Evolutionary conservation across 495 filamentous ascomycete species (phyloP), one percentile per base, ranked within the genome.

Genomic region (Lasiosphaeria miniovina): DNA sequence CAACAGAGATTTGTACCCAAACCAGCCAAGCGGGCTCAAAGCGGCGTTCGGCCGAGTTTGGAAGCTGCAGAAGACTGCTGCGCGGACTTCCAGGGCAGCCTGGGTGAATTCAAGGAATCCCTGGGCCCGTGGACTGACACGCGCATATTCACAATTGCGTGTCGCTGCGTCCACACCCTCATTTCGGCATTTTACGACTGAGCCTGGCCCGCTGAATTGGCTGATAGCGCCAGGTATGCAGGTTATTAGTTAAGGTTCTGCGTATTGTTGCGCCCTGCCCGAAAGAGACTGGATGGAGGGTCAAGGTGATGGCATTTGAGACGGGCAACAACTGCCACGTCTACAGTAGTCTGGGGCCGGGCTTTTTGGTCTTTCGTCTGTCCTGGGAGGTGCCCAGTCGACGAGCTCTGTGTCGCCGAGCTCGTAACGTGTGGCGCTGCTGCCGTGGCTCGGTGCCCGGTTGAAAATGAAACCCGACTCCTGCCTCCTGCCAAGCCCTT

Each of bases 401-500:
- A 24, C 24, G 24, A 24, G 24, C 24, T 24, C 24, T 24, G 24
- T 24, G 24, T 24, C 24, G 24, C 24, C 24, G 24, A 24, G 24
- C 24, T 24, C 24, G 24, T 24, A 24, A 24, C 24, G 43, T 46
- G 43, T 46, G 43, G 43, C 11, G 43, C 15, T n/a, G 43, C 15
- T n/a, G 43, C 7, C 43, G 43, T 14, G 12, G 43, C 12, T n/a
- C 43, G 43, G 15, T 11, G 15, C 24, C 24, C 43, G 15, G 43
- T 46, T 46, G 43, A 4, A 46, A 9, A 46, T 33, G 17, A 56
- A 57, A 46, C 43, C 51, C 7, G 17, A 40, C 57, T 58, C 64
- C 55, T 61, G 64, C 40, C 57, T 58, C 64, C 55, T 61, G 64
- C 64, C 61, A 66, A 66, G 63, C 35, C 48, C 15, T 57, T 51